Percentiles rank a stretch among this genome's conserved stretches.
Conservation (phyloP, 1,284 basidiomycete species). For the Sporisorium iseilematis-ciliati region DNA sequence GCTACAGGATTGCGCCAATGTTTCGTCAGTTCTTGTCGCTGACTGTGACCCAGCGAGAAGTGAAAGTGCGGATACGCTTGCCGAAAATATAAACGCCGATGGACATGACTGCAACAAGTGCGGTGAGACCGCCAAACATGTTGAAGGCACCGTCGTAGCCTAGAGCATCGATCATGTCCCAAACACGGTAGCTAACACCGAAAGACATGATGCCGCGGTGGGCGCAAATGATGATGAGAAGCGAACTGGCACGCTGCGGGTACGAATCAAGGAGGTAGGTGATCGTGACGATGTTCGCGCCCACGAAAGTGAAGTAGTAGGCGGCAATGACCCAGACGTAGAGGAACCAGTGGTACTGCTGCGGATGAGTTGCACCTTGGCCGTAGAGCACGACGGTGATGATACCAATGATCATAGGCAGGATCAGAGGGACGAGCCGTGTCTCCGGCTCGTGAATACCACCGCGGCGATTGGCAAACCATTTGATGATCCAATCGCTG, state of each 20-base stretch:
- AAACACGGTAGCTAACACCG: constrained; percentile 20
- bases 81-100: constrained; percentile 13
- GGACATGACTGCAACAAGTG: constrained; percentile 6
- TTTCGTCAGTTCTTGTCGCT: not conserved
- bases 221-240: constrained; percentile 27
- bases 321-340: constrained; percentile 15
- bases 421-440: constrained; percentile 13
- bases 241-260: constrained; percentile 19
- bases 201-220: constrained; percentile 18
- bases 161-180: constrained; percentile 20
- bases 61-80: constrained; percentile 11
- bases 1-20: not conserved
- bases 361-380: constrained; percentile 13
- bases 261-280: constrained; percentile 23
- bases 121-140: constrained; percentile 25
- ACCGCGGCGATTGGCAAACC: constrained; percentile 23
- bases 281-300: constrained; percentile 22
- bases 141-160: constrained; percentile 24
- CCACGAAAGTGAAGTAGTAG: constrained; percentile 10
- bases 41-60: constrained; percentile 2
- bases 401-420: constrained; percentile 19
- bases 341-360: constrained; percentile 23
- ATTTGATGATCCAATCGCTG: constrained; percentile 24
- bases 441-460: constrained; percentile 26
- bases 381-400: constrained; percentile 20